A percentile compares a stretch with the other conserved stretches of the same genome.
Evolutionary conservation across 176 grass and related monocot species (phyloP).

Genomic region (Pontederia crassipes): DNA sequence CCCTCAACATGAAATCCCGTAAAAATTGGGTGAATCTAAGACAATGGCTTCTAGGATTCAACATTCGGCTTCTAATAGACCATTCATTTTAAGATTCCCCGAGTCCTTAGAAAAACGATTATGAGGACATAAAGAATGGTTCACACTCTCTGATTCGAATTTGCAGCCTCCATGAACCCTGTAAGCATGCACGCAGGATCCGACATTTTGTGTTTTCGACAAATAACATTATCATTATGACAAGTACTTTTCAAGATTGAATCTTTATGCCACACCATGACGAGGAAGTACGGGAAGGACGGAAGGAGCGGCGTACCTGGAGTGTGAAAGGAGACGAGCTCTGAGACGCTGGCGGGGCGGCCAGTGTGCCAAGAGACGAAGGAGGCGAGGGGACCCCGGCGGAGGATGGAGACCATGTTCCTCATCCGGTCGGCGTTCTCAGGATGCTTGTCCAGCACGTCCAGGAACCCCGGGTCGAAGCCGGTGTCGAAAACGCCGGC

Average conservation of each 20-base stretch:
- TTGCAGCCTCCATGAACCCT: no score
- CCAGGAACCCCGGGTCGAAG: conserved; percentile 84
- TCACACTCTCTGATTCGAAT: no score
- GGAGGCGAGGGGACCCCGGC: conserved; percentile 51
- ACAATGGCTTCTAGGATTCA: no score
- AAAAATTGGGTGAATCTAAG: no score
- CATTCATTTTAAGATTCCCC: no score
- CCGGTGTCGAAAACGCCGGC: conserved; percentile 72
- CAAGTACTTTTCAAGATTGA: neutral
- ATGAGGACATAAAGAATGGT: no score
- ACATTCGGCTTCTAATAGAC: no score
- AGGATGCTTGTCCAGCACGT: conserved; percentile 75
- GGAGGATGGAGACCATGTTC: conserved; percentile 94
- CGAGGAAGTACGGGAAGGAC: neutral
- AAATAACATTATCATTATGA: no score
- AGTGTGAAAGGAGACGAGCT: conserved; percentile 73
- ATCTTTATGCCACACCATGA: neutral
- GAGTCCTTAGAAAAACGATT: no score
- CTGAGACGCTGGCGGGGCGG: conserved; percentile 38
- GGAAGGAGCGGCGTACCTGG: conserved; percentile 22
- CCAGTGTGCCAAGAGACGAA: conserved; percentile 70
- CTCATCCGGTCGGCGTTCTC: conserved; percentile 84
- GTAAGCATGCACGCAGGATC: no score
- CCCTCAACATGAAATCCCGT: no score
- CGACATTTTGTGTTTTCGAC: no score